phyloP scores from a whole-genome alignment of 2,329 filamentous ascomycete genomes.

The Ascochyta lentis region DNA sequence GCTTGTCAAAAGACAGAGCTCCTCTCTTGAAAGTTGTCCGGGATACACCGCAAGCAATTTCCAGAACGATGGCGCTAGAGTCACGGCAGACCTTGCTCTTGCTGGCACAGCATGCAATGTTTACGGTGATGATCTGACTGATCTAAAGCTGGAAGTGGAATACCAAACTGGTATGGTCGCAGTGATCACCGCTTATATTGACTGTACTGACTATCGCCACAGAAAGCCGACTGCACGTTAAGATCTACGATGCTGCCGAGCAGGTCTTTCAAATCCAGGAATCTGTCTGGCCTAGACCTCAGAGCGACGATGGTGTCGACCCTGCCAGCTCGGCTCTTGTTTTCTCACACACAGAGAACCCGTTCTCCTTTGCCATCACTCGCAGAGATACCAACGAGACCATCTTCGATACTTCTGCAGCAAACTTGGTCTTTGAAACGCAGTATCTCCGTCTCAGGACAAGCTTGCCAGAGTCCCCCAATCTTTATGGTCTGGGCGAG shows the following conservation, averaged over 20 bases:
- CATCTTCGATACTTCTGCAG: conserved; percentile 73
- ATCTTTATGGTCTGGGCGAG: conserved; percentile 80
- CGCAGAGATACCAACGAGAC: conserved; percentile 63
- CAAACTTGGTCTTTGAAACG: conserved; percentile 73
- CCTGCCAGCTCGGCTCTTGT: conserved; percentile 55
- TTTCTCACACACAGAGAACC: conserved; percentile 62
- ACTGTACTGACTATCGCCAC: conserved; percentile 31
- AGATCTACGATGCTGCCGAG: conserved; percentile 72
- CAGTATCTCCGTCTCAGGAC: conserved; percentile 79
- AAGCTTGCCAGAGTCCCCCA: conserved; percentile 68
- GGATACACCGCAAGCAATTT: conserved; percentile 72
- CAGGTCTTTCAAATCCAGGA: conserved; percentile 77
- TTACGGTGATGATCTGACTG: conserved; percentile 63
- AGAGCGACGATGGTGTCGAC: conserved; percentile 34
- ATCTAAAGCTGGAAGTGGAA: conserved; percentile 63
- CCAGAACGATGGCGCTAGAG: conserved; percentile 55
- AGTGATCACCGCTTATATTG: conserved; percentile 61
- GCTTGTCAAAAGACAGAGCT: conserved; percentile 27
- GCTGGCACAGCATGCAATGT: conserved; percentile 69
- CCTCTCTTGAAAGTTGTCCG: conserved; percentile 58
- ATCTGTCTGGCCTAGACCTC: conserved; percentile 68
- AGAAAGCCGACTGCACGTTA: conserved; percentile 73
- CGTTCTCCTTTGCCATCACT: conserved; percentile 71
- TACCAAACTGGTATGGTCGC: conserved; percentile 66
- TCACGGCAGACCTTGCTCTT: conserved; percentile 73